These are phyloP conservation scores for Colletotrichum zoysiae DNA, from an alignment of 2,329 filamentous ascomycete species.

Conservation along the genomic window DNA sequence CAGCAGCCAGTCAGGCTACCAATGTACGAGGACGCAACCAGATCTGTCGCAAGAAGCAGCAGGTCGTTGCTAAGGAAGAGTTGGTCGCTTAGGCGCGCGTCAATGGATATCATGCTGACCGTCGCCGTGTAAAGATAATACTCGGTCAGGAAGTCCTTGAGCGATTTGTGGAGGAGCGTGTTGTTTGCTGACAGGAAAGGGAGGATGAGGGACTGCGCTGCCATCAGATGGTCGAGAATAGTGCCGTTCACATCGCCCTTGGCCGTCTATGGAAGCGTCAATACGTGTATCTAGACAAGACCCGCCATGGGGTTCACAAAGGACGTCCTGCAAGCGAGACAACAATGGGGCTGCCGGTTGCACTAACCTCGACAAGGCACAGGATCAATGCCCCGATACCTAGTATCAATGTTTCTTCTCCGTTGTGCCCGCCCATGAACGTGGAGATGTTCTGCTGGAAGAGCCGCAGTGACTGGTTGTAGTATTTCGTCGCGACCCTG, in stretches of 20 bases:
- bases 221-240: conserved; percentile 60
- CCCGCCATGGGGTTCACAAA: not conserved
- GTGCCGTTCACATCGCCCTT: conserved; percentile 60
- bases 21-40: conserved; percentile 50
- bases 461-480: conserved; percentile 52
- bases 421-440: conserved; percentile 47
- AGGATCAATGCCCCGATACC: conserved; percentile 60
- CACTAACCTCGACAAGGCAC: conserved; percentile 60
- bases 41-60: conserved; percentile 47
- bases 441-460: conserved; percentile 47
- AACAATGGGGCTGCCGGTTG: not conserved
- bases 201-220: conserved; percentile 57
- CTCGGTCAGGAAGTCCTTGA: conserved; percentile 61
- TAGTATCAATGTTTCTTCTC: conserved; percentile 54
- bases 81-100: conserved; percentile 48
- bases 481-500: conserved; percentile 53
- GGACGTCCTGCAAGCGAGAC: not conserved
- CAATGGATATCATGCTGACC: conserved; percentile 61
- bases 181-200: conserved; percentile 52
- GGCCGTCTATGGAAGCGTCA: conserved; percentile 48
- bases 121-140: conserved; percentile 62
- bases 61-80: conserved; percentile 50
- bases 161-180: conserved; percentile 50
- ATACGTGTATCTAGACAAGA: not conserved
- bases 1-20: conserved; percentile 56